Evolutionary conservation across 805 yeast species (phyloP), one percentile per base, ranked within the genome.

Genomic region (Saccharomycopsis sp.): DNA sequence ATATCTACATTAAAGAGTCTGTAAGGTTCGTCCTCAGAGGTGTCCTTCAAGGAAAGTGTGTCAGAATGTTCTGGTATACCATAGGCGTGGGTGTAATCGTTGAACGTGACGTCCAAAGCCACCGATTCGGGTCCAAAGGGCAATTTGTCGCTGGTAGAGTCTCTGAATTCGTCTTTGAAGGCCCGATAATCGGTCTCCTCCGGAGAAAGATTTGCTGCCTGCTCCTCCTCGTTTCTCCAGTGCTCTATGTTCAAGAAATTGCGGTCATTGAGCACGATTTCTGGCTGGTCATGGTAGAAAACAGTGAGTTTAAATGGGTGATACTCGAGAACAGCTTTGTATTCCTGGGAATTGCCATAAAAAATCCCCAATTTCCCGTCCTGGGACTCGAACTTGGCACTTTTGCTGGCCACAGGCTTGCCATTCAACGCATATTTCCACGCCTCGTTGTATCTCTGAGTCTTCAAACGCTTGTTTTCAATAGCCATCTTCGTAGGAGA

Each of bases 41-140:
- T 92, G 63, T 88, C 93, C 58, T 84, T 83, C 64, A 94, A 74
- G 19, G 85, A 77, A 54, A 94, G 72, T 0, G 86, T 75, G 64
- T 89, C 96, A 0, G 98, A 93, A 67, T 94, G 99, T 70, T 94
- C 99, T 0, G 99, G 98, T 51, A 94, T 87, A n/a, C 99, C 99
- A 69, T 82, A 94, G 1, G 89, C 87, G 66, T 86, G 78, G 3
- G 75, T 69, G 64, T 77, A 85, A 0, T 82, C 84, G 2, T 72
- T 67, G 63, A 94, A 85, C 0, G 82, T 72, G 60, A 90, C 78
- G 69, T 94, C 99, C 29, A 88, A 63, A 0, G 86, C 97, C 24
- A 94, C 77, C 0, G 97, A 82, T 70, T 94, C 98, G 0, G 99
- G 98, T 0, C 96, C 96, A 47, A 87, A 72, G 5, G 91, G 89